Evolutionary conservation across 2,329 filamentous ascomycete genomes (phyloP).

Genomic region (Penicillium expansum): DNA sequence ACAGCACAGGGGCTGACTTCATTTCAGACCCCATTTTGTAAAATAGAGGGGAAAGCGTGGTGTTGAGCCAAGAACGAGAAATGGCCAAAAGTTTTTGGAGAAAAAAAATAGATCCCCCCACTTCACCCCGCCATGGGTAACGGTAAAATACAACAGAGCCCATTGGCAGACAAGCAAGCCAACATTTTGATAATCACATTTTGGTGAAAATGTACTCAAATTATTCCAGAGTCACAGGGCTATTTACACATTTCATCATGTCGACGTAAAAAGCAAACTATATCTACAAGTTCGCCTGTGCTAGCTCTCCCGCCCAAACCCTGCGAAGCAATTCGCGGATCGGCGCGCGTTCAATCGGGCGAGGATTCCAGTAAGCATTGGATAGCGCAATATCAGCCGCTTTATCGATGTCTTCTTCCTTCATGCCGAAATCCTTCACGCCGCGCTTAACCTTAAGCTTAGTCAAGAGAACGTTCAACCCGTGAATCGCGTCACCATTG

Average conservation of each 20-base stretch:
- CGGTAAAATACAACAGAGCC: conserved; percentile 17
- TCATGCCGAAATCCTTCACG: conserved; percentile 57
- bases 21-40: conserved; percentile 33
- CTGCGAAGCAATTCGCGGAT: conserved; percentile 58
- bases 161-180: conserved; percentile 20
- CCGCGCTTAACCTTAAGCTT: conserved; percentile 54
- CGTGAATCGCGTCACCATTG: conserved; percentile 57
- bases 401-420: conserved; percentile 59
- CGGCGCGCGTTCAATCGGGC: conserved; percentile 51
- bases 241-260: not conserved
- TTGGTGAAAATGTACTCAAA: not conserved
- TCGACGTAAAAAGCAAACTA: not conserved
- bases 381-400: conserved; percentile 58
- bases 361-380: conserved; percentile 61
- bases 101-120: conserved; percentile 26
- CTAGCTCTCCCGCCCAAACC: conserved; percentile 61
- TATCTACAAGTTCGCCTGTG: conserved; percentile 51
- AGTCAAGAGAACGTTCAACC: conserved; percentile 56
- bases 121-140: conserved; percentile 33
- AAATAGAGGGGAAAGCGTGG: conserved; percentile 4
- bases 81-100: conserved; percentile 20
- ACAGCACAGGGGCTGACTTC: conserved; percentile 56
- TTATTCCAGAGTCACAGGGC: too few species aligned
- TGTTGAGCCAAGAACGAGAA: conserved; percentile 2
- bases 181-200: conserved; percentile 3